Evolutionary conservation across 2,329 filamentous ascomycete species (phyloP).

Genomic region (Akanthomyces uredinophilus): DNA sequence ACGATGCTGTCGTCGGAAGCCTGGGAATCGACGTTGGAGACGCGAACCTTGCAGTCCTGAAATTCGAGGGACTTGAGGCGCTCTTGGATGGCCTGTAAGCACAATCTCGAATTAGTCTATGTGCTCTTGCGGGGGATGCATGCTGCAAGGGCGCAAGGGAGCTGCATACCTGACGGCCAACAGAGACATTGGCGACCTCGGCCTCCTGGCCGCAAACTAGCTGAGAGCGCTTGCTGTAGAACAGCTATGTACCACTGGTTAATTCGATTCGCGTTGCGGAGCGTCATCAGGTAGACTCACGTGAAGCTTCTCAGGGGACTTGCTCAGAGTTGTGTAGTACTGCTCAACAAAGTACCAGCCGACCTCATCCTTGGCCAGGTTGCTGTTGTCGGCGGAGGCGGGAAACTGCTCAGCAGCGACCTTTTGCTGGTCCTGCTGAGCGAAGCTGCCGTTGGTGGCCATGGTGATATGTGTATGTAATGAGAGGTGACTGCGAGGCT

Average conservation of each 20-base stretch:
- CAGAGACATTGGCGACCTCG: constrained; percentile 77
- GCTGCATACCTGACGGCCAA: constrained; percentile 69
- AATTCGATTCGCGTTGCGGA: not conserved
- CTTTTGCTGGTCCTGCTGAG: constrained; percentile 40
- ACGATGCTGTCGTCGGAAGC: constrained; percentile 89
- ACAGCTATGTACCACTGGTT: constrained; percentile 51
- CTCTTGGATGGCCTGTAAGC: constrained; percentile 77
- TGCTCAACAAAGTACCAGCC: constrained; percentile 99
- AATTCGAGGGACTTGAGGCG: constrained; percentile 90
- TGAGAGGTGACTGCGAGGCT: constrained; percentile 13
- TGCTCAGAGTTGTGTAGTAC: constrained; percentile 97
- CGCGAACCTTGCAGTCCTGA: constrained; percentile 96
- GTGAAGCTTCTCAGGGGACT: constrained; percentile 87
- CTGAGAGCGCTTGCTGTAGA: constrained; percentile 94
- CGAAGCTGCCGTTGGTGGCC: constrained; percentile 54
- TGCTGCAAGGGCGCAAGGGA: not conserved
- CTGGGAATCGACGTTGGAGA: constrained; percentile 96
- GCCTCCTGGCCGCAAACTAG: constrained; percentile 91
- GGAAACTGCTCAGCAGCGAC: constrained; percentile 33
- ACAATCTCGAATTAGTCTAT: not conserved
- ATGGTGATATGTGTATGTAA: constrained; percentile 31
- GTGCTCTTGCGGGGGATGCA: not conserved
- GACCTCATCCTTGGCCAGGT: constrained; percentile 81
- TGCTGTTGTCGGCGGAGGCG: constrained; percentile 35
- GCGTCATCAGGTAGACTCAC: constrained; percentile 38